Percentiles rank a stretch among this genome's conserved stretches.
Conservation (phyloP, 129 eudicot species). For the Rutidosis leptorrhynchoides region DNA sequence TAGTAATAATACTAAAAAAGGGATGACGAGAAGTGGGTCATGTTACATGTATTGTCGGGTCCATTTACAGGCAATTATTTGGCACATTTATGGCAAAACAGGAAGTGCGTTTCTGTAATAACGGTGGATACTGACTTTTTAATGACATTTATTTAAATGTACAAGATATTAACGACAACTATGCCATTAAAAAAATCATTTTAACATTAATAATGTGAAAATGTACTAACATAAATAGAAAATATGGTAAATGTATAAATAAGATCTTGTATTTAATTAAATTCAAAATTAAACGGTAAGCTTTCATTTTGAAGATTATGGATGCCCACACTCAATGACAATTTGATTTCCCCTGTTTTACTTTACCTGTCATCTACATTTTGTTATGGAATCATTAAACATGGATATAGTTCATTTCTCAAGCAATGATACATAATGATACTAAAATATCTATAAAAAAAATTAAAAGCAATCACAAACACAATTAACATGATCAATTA, state of each 20-base stretch:
- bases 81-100: background rate
- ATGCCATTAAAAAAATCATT: no score
- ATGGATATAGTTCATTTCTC: conserved; percentile 2
- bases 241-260: no score
- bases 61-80: conserved; percentile 9
- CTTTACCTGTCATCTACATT: conserved; percentile 13
- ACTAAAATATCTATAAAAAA: conserved; percentile 10
- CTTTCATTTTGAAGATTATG: conserved; percentile 14
- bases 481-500: conserved; percentile 4
- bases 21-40: conserved; percentile 14
- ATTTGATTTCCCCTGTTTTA: background rate
- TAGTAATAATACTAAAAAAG: background rate
- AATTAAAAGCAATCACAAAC: conserved; percentile 7
- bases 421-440: conserved; percentile 9
- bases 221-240: no score
- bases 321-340: conserved; percentile 9
- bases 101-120: background rate
- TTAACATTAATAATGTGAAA: no score
- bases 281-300: conserved; percentile 6
- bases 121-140: no score
- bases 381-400: background rate
- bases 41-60: background rate
- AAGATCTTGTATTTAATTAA: background rate
- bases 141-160: no score
- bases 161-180: no score